Base-by-base conservation (phyloP, 2,329 filamentous ascomycete genomes). In the Aspergillus fumigatiaffinis region DNA sequence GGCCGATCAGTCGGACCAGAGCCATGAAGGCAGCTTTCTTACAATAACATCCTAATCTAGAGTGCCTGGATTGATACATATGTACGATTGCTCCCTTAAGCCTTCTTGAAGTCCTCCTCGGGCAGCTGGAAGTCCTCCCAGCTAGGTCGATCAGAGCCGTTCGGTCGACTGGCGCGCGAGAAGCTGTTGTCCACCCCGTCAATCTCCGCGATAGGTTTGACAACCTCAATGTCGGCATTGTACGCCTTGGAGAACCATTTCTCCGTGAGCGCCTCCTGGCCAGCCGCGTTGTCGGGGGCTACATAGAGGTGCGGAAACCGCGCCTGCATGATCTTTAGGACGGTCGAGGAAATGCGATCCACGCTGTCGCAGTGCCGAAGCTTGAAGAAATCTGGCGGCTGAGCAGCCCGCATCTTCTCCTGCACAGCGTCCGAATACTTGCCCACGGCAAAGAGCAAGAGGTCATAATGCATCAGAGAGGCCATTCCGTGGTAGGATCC, bases 381-480 rank as follows among this genome's bases (percentile, higher is more conserved):
- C 5, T 76, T 72, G 28, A 86, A 80, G 64, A 88, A 87, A 1
- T 82, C 79, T 0, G 74, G 68, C 1, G 81, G 80, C 57, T 80
- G 79, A 35, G 77, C 72, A 41, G 72, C 71, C 21, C 81, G 78
- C 21, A 89, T 71, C 52, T 77, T 63, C 10, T 78, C 71, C 71
- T 87, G 82, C 1, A 87, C 77, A 0, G 76, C 70, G 0, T 77
- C 73, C 0, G 83, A 75, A 59, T 88, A 84, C 42, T 83, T 71
- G 0, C 87, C 87, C 0, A 84, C 77, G 20, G 81, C 79, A 65
- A 89, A 82, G 23, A 90, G 79, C 2, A 87, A 80, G 1, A 89
- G 78, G 60, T 90, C 86, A 67, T 90, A 90, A 64, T 90, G 87
- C 65, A 86, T 79, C 20, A 90, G 76, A 1, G 84, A 87, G 0